Evolutionary conservation across 2,329 filamentous ascomycete species (phyloP).

Genomic region (Sordariomycetes sp.): DNA sequence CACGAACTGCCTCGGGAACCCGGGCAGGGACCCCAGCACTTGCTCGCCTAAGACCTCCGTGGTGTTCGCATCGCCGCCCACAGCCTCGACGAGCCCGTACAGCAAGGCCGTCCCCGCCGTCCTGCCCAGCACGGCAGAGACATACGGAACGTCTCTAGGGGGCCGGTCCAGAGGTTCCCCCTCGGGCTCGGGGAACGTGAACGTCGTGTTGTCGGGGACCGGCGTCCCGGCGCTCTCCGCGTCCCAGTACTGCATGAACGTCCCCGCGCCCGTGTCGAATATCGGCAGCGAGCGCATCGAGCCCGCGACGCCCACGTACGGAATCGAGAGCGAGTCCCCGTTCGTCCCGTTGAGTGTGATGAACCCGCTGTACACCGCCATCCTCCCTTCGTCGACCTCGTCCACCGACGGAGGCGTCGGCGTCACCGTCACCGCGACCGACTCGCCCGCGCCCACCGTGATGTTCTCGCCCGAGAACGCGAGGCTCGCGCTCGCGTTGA

Average conservation of each 20-base stretch:
- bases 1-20: constrained; percentile 12
- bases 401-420: constrained; percentile 15
- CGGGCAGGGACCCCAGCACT: background rate
- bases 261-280: constrained; percentile 11
- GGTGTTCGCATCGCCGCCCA: background rate
- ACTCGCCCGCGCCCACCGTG: constrained; percentile 17
- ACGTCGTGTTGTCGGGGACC: constrained; percentile 20
- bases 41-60: background rate
- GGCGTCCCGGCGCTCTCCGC: background rate
- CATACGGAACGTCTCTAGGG: constrained; percentile 19
- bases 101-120: constrained; percentile 36
- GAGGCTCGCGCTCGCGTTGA: constrained; percentile 14
- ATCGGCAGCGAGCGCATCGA: constrained; percentile 21
- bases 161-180: constrained; percentile 13
- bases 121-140: constrained; percentile 24
- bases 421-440: constrained; percentile 18
- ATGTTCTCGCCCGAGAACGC: constrained; percentile 30
- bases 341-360: constrained; percentile 27
- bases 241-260: constrained; percentile 3
- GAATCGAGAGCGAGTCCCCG: constrained; percentile 22
- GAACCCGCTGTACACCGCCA: constrained; percentile 32
- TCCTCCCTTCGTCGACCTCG: constrained; percentile 7
- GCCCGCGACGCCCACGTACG: constrained; percentile 25
- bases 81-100: constrained; percentile 24
- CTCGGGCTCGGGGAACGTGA: constrained; percentile 28